Evolutionary conservation across 164 flowering plant species (phyloP).

Genomic region (Annona cherimola): DNA sequence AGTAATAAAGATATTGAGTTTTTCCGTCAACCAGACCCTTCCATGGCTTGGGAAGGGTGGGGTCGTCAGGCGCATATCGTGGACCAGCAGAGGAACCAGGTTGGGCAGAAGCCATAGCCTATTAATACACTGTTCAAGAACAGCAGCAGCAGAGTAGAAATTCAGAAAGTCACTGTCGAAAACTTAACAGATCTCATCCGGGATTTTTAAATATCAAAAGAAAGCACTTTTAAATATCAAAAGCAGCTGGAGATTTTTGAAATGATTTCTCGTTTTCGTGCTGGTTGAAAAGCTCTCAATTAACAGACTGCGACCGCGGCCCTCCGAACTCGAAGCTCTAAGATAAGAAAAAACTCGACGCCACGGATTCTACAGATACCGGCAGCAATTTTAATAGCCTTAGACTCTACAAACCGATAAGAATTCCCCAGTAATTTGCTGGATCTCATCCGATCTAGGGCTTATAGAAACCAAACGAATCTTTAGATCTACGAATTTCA

Average conservation of each 20-base stretch:
- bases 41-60: slow-evolving; percentile 95
- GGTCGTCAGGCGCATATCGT: slow-evolving; percentile 82
- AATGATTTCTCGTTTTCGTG: background rate
- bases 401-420: background rate
- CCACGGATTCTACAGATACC: background rate
- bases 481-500: background rate
- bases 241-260: background rate
- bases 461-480: background rate
- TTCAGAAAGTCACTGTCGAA: background rate
- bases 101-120: slow-evolving; percentile 55
- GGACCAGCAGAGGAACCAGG: slow-evolving; percentile 39
- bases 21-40: slow-evolving; percentile 83
- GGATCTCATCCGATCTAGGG: background rate
- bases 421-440: background rate
- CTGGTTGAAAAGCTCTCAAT: background rate
- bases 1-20: slow-evolving; percentile 80
- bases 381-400: background rate
- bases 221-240: background rate
- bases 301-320: background rate
- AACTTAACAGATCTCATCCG: background rate
- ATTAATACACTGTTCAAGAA: background rate
- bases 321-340: background rate
- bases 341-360: background rate
- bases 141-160: background rate
- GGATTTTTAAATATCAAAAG: background rate